phyloP scores from a whole-genome alignment of 2,329 filamentous ascomycete genomes.

The Fonsecaea multimorphosa region DNA sequence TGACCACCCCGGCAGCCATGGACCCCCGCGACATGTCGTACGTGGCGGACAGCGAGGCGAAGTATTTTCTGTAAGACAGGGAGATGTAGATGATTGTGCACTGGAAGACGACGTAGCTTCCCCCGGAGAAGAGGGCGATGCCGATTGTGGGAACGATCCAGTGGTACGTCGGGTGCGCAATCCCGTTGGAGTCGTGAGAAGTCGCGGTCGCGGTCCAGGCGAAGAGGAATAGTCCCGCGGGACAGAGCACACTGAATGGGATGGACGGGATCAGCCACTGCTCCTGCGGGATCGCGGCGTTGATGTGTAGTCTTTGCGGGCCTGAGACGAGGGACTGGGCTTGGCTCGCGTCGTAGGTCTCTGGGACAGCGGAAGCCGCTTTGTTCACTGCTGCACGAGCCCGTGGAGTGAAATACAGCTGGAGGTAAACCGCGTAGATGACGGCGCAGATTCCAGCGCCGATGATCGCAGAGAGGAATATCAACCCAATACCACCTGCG shows the following conservation, averaged over 20 bases:
- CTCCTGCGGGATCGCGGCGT: slow-evolving; percentile 13
- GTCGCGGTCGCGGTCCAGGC: slow-evolving; percentile 12
- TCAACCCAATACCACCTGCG: slow-evolving; percentile 8
- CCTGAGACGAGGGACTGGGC: background rate
- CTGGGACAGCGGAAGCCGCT: background rate
- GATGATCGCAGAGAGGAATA: slow-evolving; percentile 6
- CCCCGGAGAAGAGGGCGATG: slow-evolving; percentile 12
- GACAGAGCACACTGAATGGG: slow-evolving; percentile 2
- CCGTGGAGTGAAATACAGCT: slow-evolving; percentile 6
- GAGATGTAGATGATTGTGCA: slow-evolving; percentile 20
- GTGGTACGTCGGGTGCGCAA: background rate
- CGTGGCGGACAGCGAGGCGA: slow-evolving; percentile 6
- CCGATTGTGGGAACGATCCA: slow-evolving; percentile 16
- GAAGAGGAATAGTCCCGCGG: slow-evolving; percentile 12
- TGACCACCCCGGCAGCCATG: slow-evolving; percentile 11
- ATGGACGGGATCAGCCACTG: slow-evolving; percentile 12
- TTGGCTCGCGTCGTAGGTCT: background rate
- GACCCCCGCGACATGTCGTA: slow-evolving; percentile 10
- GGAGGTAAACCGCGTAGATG: slow-evolving; percentile 11
- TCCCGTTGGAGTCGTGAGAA: background rate
- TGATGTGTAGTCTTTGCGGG: slow-evolving; percentile 2
- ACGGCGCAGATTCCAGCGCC: background rate
- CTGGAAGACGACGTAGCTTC: slow-evolving; percentile 13
- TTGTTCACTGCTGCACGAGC: slow-evolving; percentile 2
- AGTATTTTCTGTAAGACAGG: slow-evolving; percentile 13